These are phyloP conservation scores for Triticum monococcum DNA, from an alignment of 176 grass and related monocot genomes.

Conservation along the genomic window DNA sequence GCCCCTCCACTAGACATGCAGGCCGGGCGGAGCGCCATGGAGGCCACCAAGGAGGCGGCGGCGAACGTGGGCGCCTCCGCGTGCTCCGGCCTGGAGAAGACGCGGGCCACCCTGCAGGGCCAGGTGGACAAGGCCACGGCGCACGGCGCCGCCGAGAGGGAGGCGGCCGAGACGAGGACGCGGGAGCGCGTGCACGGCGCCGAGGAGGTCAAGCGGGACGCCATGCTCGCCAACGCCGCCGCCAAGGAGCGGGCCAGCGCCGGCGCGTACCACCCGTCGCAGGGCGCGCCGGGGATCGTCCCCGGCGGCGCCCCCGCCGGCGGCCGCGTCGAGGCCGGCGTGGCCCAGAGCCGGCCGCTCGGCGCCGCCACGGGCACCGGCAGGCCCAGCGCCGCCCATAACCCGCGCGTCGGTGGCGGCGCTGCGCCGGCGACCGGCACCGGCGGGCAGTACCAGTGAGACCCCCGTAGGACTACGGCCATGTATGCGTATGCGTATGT, in stretches of 20 bases:
- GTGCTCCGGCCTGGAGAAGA: slow-evolving; percentile 41
- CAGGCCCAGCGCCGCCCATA: slow-evolving; percentile 47
- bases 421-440: slow-evolving; percentile 18
- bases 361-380: slow-evolving; percentile 25
- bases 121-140: slow-evolving; percentile 36
- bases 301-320: not conserved
- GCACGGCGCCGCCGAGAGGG: slow-evolving; percentile 15
- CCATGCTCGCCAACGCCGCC: slow-evolving; percentile 23
- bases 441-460: slow-evolving; percentile 46
- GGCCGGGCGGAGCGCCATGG: slow-evolving; percentile 40
- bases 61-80: slow-evolving; percentile 48
- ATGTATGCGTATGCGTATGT: not conserved
- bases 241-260: slow-evolving; percentile 25
- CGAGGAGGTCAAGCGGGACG: slow-evolving; percentile 29
- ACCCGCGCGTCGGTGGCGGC: slow-evolving; percentile 37
- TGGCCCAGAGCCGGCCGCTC: slow-evolving; percentile 16
- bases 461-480: too few relatives aligned
- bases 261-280: slow-evolving; percentile 23
- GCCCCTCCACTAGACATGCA: not conserved
- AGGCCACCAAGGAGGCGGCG: slow-evolving; percentile 42
- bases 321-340: slow-evolving; percentile 27
- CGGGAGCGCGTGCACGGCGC: slow-evolving; percentile 25
- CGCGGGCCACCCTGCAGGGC: slow-evolving; percentile 31
- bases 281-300: slow-evolving; percentile 26
- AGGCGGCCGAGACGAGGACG: slow-evolving; percentile 2